These are phyloP conservation scores for Endothia cerciana DNA, from an alignment of 2,329 filamentous ascomycete species.

Conservation along the genomic window DNA sequence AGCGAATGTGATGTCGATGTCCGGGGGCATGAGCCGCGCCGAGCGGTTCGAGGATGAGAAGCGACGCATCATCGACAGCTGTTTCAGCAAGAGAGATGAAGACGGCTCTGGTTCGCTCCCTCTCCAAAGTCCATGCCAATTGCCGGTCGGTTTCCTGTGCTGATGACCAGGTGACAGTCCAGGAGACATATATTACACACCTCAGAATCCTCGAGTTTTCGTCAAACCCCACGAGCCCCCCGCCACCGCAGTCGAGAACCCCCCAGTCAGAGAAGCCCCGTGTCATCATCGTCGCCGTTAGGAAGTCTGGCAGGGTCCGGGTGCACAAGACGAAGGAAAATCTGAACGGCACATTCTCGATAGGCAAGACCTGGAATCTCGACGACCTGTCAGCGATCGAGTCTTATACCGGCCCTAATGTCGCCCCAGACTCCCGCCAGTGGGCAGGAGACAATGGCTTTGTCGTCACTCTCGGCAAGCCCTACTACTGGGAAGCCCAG, in stretches of 20 bases:
- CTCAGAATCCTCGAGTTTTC: conserved; percentile 89
- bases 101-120: conserved; percentile 75
- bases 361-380: conserved; percentile 97
- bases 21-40: conserved; percentile 52
- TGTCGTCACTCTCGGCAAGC: conserved; percentile 84
- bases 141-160: conserved; percentile 21
- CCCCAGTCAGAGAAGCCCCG: conserved; percentile 81
- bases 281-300: conserved; percentile 90
- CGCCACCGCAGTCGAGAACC: conserved; percentile 75
- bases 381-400: conserved; percentile 86
- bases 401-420: conserved; percentile 70
- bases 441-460: conserved; percentile 89
- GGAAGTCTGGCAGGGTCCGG: conserved; percentile 88
- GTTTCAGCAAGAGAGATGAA: conserved; percentile 86
- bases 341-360: conserved; percentile 89
- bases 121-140: conserved; percentile 10
- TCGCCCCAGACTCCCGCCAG: conserved; percentile 63
- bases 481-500: conserved; percentile 95
- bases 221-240: conserved; percentile 78
- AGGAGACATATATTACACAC: conserved; percentile 97
- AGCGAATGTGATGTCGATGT: conserved; percentile 23
- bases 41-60: conserved; percentile 98
- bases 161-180: conserved; percentile 52
- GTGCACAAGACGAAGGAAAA: conserved; percentile 99
- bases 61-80: conserved; percentile 89